A percentile compares a stretch with the other conserved stretches of the same genome.
Evolutionary conservation across 1,284 basidiomycete species (phyloP).

Genomic region (Sanghuangporus sanghuang): DNA sequence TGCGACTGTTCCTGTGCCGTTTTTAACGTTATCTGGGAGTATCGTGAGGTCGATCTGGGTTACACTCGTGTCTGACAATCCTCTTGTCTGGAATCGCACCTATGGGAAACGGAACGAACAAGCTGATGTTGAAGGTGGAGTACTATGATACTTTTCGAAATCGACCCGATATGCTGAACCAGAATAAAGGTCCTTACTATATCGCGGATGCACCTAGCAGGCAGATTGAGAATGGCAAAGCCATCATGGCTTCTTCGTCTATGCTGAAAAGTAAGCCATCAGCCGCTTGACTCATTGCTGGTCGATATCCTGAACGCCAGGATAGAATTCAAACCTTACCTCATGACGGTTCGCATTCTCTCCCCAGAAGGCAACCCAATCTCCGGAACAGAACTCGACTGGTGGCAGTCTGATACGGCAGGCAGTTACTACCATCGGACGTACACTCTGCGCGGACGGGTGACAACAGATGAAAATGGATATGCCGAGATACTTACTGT

Average conservation of each 20-base stretch:
- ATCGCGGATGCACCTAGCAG: constrained; percentile 23
- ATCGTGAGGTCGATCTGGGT: constrained; percentile 2
- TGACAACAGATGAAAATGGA: constrained; percentile 24
- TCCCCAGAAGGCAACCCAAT: constrained; percentile 25
- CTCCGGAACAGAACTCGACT: constrained; percentile 22
- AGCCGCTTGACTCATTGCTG: not conserved
- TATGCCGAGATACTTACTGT: constrained; percentile 26
- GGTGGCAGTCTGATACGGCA: constrained; percentile 26
- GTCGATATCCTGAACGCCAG: not conserved
- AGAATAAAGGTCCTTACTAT: constrained; percentile 25
- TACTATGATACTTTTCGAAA: not conserved
- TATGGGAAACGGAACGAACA: constrained; percentile 11
- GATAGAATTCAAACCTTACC: constrained; percentile 23
- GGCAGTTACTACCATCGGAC: constrained; percentile 24
- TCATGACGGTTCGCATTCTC: constrained; percentile 23
- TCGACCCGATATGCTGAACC: not conserved
- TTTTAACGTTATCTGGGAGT: not conserved
- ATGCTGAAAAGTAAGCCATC: constrained; percentile 22
- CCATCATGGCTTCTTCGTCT: constrained; percentile 22
- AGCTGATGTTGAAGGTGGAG: constrained; percentile 15
- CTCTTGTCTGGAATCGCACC: constrained; percentile 5
- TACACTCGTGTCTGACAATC: constrained; percentile 4
- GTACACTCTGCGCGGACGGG: constrained; percentile 26
- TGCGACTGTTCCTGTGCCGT: constrained; percentile 3
- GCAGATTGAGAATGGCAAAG: constrained; percentile 25